Base-by-base conservation (phyloP, 176 grass and related monocot genomes). In the Eleusine indica region DNA sequence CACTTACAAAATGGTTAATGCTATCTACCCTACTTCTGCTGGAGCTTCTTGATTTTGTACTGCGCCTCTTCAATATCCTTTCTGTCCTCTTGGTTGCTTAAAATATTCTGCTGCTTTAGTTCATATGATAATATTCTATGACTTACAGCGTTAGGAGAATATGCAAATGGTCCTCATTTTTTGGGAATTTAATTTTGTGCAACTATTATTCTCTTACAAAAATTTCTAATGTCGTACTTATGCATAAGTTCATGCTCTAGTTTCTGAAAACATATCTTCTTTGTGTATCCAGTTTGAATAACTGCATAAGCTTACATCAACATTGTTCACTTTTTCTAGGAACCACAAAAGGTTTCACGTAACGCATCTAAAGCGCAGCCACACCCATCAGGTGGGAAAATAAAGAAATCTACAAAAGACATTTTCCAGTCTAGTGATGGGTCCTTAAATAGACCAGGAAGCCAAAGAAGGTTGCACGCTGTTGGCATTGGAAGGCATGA, bases 381-480 rank as follows among this genome's bases (percentile, higher is more conserved):
- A 79, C 91, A 76, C 32, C 67, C 71, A 40, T 94, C 93, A 63
- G 93, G 96, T 83, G 96, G 89, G 43, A 99, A 99, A 92, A 92
- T 94, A 99, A 35, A 96, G 84, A 99, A 95, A 89, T 90, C 80
- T 73, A 82, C 72, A 18, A 83, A 39, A 77, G 60, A 48, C 51
- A 47, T 77, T 44, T 71, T 57, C 77, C 66, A 35, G 32, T 35
- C 32, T 35, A 90, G 49, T 63, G 81, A 84, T 5, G 67, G 79
- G 64, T 73, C 39, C 67, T 82, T 78, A 57, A 77, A 85, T 69
- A 75, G 78, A 77, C 30, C 84, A 78, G 62, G 41, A 84, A 77
- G 44, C 46, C 69, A 8, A 56, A 81, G 46, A 78, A 88, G 51
- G 78, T 78, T 71, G 74, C 75, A 66, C n/a, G 43, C 46, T 35